phyloP scores from a whole-genome alignment of 352 stramenopile genomes.

The Globisporangium abappressorium region DNA sequence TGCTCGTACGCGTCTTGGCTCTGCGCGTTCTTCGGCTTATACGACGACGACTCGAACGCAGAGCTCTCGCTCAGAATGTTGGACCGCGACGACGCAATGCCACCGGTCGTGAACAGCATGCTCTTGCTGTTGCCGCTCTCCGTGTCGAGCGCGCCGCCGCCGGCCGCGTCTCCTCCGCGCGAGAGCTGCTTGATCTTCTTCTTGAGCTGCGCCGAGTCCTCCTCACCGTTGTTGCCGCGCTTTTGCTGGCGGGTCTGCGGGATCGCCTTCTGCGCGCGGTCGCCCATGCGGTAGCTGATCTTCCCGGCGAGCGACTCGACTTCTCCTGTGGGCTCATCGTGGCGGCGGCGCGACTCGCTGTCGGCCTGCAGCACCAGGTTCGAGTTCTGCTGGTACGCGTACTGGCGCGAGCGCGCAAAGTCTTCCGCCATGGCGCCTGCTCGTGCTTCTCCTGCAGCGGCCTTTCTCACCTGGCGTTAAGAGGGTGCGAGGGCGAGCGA shows the following conservation, averaged over 20 bases:
- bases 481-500: too few relatives aligned
- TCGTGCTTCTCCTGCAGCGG: neutral
- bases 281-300: constrained; percentile 82
- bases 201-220: constrained; percentile 50
- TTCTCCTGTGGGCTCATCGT: constrained; percentile 84
- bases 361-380: constrained; percentile 94
- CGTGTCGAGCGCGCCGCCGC: constrained; percentile 6
- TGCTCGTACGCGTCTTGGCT: constrained; percentile 89
- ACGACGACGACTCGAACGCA: constrained; percentile 77
- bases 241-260: constrained; percentile 41
- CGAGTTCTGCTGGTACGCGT: constrained; percentile 92
- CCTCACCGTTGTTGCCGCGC: constrained; percentile 27
- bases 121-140: constrained; percentile 22
- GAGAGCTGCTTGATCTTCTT: constrained; percentile 66
- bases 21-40: constrained; percentile 85
- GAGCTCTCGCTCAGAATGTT: constrained; percentile 75
- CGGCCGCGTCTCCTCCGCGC: constrained; percentile 18
- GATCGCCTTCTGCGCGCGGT: constrained; percentile 68
- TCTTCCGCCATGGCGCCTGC: constrained; percentile 80
- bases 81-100: constrained; percentile 33
- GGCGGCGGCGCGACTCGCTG: constrained; percentile 71
- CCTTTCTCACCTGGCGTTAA: neutral
- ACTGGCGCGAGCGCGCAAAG: constrained; percentile 85
- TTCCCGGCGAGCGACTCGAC: constrained; percentile 82
- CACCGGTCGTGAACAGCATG: constrained; percentile 53